Conservation (phyloP, 1,284 basidiomycete genomes). For the Sanghuangporus sanghuang region DNA sequence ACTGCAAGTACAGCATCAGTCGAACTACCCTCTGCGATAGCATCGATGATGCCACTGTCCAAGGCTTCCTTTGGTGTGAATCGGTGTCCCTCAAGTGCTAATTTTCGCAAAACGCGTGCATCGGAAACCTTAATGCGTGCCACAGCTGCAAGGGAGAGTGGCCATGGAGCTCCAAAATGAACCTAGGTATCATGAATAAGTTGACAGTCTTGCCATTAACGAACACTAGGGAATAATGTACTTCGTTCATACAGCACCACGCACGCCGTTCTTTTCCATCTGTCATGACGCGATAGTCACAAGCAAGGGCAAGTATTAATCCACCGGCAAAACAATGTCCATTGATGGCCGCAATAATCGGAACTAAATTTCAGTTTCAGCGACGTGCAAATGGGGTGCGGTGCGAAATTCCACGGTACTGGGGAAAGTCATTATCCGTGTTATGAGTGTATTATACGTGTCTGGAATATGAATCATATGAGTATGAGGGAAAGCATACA, state of each 20-base stretch:
- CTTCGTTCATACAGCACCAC: slow-evolving; percentile 94
- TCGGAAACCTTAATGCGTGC: slow-evolving; percentile 64
- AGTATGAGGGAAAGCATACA: not conserved
- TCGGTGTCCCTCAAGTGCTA: slow-evolving; percentile 79
- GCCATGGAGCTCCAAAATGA: slow-evolving; percentile 79
- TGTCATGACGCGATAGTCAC: slow-evolving; percentile 90
- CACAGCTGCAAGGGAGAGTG: slow-evolving; percentile 65
- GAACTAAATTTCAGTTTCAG: slow-evolving; percentile 41
- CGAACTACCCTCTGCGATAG: slow-evolving; percentile 48
- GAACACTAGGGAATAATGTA: not conserved
- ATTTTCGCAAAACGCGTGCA: slow-evolving; percentile 61
- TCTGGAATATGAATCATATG: slow-evolving; percentile 28
- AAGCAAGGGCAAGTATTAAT: slow-evolving; percentile 74
- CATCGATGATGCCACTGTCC: slow-evolving; percentile 67
- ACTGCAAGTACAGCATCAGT: slow-evolving; percentile 53
- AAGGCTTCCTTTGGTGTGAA: slow-evolving; percentile 76
- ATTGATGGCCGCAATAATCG: slow-evolving; percentile 85
- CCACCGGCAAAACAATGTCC: slow-evolving; percentile 90
- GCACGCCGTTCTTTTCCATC: slow-evolving; percentile 73
- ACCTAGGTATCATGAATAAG: slow-evolving; percentile 40
- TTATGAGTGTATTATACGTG: slow-evolving; percentile 49
- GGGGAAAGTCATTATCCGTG: slow-evolving; percentile 61
- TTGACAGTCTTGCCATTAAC: not conserved
- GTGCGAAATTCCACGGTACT: slow-evolving; percentile 37
- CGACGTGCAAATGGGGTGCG: not conserved